These are phyloP conservation scores for Metarhizium guizhouense DNA, from an alignment of 2,329 filamentous ascomycete genomes.

Conservation along the genomic window DNA sequence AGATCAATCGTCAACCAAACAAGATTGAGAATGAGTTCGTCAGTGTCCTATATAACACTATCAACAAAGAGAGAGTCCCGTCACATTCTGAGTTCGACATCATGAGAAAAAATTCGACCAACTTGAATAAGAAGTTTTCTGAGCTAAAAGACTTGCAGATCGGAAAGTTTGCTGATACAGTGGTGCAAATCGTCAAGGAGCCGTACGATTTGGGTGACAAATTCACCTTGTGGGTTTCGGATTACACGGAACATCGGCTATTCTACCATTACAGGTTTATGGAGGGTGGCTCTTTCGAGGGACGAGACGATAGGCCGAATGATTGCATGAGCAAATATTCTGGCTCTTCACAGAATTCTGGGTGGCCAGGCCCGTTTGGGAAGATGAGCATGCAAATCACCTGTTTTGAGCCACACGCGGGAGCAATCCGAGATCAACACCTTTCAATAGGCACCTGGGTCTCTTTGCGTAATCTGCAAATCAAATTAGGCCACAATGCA, in stretches of 20 bases:
- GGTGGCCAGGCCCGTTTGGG: constrained; percentile 71
- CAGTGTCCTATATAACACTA: constrained; percentile 35
- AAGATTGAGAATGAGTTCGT: constrained; percentile 33
- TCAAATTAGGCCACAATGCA: constrained; percentile 46
- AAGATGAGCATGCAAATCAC: constrained; percentile 63
- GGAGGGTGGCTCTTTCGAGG: constrained; percentile 19
- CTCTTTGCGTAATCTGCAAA: constrained; percentile 60
- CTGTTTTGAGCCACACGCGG: constrained; percentile 59
- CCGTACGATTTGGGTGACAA: constrained; percentile 35
- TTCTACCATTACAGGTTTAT: constrained; percentile 45
- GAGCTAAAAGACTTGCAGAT: constrained; percentile 54
- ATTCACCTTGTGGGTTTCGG: constrained; percentile 64
- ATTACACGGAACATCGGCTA: constrained; percentile 65
- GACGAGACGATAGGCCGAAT: constrained; percentile 43
- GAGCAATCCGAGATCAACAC: constrained; percentile 39
- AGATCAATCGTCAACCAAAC: constrained; percentile 13
- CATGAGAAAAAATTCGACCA: constrained; percentile 28
- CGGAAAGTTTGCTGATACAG: constrained; percentile 54
- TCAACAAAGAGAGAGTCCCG: constrained; percentile 36
- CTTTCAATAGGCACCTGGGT: constrained; percentile 56
- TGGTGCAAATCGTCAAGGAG: constrained; percentile 58
- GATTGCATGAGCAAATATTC: constrained; percentile 37
- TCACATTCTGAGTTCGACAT: constrained; percentile 31
- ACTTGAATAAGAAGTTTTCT: constrained; percentile 47
- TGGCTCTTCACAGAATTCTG: constrained; percentile 12